Evolutionary conservation across 2,329 filamentous ascomycete species (phyloP), one percentile per base, ranked within the genome.

Genomic region (Sarocladium brachiariae): DNA sequence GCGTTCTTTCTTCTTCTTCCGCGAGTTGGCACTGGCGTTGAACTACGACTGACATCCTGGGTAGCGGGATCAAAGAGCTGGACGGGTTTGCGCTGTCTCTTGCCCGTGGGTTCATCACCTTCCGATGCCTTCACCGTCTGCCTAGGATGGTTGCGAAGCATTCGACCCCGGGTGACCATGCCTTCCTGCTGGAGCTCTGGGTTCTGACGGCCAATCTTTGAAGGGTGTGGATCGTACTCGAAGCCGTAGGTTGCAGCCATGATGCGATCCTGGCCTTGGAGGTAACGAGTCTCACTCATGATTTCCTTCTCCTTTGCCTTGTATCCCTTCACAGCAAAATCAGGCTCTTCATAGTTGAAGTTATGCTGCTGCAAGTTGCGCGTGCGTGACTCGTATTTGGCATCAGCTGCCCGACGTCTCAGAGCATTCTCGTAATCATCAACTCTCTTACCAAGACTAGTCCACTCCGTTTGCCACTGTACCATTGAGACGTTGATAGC

Each of bases 161-260:
- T 71, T 25, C 78, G 71, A 4, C 67, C 67, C 14, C 73, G 72
- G 45, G 78, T 78, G 55, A 74, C 72, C 52, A 74, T 68, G 23
- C 78, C 78, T 19, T 59, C 61, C 30, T 69, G 67, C 56, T 83
- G 79, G 9, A 70, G 72, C 31, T 77, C 66, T 1, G 79, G 78
- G 53, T 83, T 78, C 59, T 85, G 82, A 31, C 70, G 70, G 18
- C 80, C 79, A 52, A 83, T 70, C 62, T 78, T 78, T 53, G 73
- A 73, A 2, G 75, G 72, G 49, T 80, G 75, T 9, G 75, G 70
- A 56, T 83, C 80, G 56, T 83, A 80, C 53, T 81, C 76, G 57
- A 83, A 83, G 14, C 76, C 75, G 58, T 83, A 84, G 1, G 74
- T 71, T 53, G 76, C 71, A 7, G 81, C 79, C 72, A 80, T 77